Percentiles rank a stretch among this genome's conserved stretches.
Evolutionary conservation across 2,329 filamentous ascomycete species (phyloP).

Genomic region (Colletotrichum echinochloae): DNA sequence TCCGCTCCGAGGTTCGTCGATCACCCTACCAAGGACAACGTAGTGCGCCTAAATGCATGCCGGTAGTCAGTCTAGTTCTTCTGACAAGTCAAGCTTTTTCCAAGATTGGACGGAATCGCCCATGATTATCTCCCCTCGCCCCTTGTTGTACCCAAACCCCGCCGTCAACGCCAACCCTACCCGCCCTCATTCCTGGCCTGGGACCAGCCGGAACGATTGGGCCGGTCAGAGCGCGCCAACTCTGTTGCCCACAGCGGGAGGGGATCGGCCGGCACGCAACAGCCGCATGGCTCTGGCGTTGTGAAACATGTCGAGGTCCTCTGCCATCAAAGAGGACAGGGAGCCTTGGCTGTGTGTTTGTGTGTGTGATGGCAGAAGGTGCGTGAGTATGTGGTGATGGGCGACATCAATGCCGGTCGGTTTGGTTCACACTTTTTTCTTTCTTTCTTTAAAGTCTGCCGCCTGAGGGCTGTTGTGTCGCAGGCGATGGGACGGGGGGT

Average conservation of each 20-base stretch:
- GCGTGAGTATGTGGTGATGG: constrained; percentile 2
- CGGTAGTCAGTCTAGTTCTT: too few relatives aligned
- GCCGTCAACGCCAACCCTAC: too few relatives aligned
- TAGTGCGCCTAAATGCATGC: not conserved
- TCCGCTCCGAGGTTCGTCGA: not conserved
- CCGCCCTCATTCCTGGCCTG: constrained; percentile 7
- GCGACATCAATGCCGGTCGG: not conserved
- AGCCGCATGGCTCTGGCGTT: constrained; percentile 15
- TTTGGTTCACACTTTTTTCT: not conserved
- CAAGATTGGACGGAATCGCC: constrained; percentile 18
- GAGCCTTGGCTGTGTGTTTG: constrained; percentile 10
- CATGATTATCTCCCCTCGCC: not conserved
- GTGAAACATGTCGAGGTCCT: constrained; percentile 23
- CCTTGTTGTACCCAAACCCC: not conserved
- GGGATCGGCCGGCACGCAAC: not conserved
- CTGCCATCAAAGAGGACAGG: not conserved
- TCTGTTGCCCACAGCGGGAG: not conserved
- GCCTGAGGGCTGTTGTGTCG: not conserved
- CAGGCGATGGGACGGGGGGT: not conserved
- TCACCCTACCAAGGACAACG: not conserved
- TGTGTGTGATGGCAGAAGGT: not conserved
- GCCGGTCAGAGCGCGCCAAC: constrained; percentile 25
- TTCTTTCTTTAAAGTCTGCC: constrained; percentile 6
- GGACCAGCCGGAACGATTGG: not conserved
- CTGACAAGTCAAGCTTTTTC: not conserved